Percentiles rank a stretch among this genome's conserved stretches.
phyloP scores from a whole-genome alignment of 768 basidiomycete species.

The Coprinopsis cinerea region DNA sequence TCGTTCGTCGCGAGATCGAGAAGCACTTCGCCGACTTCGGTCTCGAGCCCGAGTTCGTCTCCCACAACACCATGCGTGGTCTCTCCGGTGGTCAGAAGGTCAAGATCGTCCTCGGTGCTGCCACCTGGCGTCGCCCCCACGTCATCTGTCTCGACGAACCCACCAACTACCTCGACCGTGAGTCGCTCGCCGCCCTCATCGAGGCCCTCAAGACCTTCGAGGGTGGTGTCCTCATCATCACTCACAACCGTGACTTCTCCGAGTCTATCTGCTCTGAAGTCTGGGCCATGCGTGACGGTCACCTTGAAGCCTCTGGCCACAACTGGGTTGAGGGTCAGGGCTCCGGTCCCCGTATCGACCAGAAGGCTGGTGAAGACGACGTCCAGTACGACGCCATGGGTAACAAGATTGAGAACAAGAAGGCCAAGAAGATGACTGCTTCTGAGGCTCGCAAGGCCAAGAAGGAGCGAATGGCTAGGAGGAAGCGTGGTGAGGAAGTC shows the following conservation, averaged over 20 bases:
- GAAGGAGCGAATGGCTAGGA: slow-evolving; percentile 93
- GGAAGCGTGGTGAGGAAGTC: slow-evolving; percentile 80
- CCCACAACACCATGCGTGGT: slow-evolving; percentile 99
- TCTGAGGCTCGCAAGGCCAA: slow-evolving; percentile 84
- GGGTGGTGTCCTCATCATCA: slow-evolving; percentile 97
- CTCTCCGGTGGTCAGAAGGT: slow-evolving; percentile 98
- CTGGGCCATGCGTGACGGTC: slow-evolving; percentile 99
- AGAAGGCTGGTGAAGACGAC: slow-evolving; percentile 87
- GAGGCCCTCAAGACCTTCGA: slow-evolving; percentile 97
- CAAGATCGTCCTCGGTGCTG: slow-evolving; percentile 97
- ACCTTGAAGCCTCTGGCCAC: slow-evolving; percentile 93
- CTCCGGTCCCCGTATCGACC: slow-evolving; percentile 90
- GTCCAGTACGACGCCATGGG: slow-evolving; percentile 96
- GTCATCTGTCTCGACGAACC: slow-evolving; percentile 96
- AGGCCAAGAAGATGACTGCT: slow-evolving; percentile 81
- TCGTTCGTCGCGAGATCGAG: slow-evolving; percentile 98
- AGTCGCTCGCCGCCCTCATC: slow-evolving; percentile 98
- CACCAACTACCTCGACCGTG: slow-evolving; percentile 99
- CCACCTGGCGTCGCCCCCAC: slow-evolving; percentile 98
- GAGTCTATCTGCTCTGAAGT: slow-evolving; percentile 97
- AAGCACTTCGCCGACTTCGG: slow-evolving; percentile 99
- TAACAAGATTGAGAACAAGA: slow-evolving; percentile 87
- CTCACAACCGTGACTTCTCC: slow-evolving; percentile 98
- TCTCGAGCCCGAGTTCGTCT: slow-evolving; percentile 98
- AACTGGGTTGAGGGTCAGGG: slow-evolving; percentile 99